These are phyloP conservation scores for Solanum ossicruentum DNA, from an alignment of 257 asterid genomes.

Conservation along the genomic window DNA sequence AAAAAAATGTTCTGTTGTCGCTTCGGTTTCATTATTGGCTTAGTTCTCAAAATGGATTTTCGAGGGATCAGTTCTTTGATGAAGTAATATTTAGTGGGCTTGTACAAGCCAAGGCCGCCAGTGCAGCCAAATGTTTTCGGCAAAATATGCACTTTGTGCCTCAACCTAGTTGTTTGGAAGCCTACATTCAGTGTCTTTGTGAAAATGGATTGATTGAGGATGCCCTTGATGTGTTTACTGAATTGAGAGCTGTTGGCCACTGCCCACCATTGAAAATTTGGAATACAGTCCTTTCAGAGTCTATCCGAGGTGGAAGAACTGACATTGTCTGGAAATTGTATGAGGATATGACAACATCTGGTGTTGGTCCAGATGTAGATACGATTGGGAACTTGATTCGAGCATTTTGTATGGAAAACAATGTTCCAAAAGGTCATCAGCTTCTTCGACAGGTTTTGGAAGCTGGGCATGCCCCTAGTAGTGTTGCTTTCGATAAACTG, in stretches of 20 bases:
- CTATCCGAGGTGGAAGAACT: conserved; percentile 19
- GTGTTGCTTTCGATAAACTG: conserved; percentile 27
- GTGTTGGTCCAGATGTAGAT: conserved; percentile 29
- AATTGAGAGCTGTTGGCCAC: conserved; percentile 21
- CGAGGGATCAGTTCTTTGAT: conserved; percentile 18
- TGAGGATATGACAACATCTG: conserved; percentile 31
- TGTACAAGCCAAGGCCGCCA: conserved; percentile 43
- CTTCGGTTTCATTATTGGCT: conserved; percentile 54
- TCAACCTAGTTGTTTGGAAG: conserved; percentile 35
- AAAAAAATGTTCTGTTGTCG: conserved; percentile 25
- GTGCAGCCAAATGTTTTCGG: conserved; percentile 36
- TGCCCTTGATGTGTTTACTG: conserved; percentile 25
- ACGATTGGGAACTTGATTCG: conserved; percentile 43
- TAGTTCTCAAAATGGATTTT: conserved; percentile 29
- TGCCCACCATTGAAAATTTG: conserved; percentile 29
- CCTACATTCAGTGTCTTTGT: conserved; percentile 33
- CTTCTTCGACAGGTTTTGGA: conserved; percentile 46
- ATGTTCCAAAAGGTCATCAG: conserved; percentile 31
- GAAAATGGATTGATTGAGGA: conserved; percentile 37
- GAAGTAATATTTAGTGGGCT: conserved; percentile 39
- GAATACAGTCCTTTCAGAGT: conserved; percentile 38
- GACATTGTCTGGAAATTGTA: conserved; percentile 49
- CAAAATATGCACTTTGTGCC: conserved; percentile 32
- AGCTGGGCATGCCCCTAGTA: conserved; percentile 37
- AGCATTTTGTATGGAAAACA: conserved; percentile 48